A percentile compares a stretch with the other conserved stretches of the same genome.
phyloP scores from a whole-genome alignment of 176 grass and related monocot species.

The Otatea glauca region DNA sequence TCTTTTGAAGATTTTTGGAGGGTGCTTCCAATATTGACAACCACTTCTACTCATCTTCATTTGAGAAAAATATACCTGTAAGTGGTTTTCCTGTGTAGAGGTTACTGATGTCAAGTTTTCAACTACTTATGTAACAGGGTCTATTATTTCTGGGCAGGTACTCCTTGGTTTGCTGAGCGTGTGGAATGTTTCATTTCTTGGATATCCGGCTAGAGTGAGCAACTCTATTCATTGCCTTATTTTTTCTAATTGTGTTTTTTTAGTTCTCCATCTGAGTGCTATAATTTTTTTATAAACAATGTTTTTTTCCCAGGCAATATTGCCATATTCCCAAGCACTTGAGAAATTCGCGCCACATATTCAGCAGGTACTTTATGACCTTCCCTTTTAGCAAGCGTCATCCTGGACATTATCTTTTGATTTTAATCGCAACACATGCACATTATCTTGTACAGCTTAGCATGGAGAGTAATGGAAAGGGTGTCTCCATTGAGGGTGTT shows the following conservation, averaged over 20 bases:
- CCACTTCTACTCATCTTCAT: constrained; percentile 73
- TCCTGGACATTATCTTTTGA: constrained; percentile 18
- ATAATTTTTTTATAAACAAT: constrained; percentile 19
- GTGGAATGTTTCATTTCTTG: constrained; percentile 97
- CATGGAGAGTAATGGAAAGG: constrained; percentile 99
- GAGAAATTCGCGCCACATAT: constrained; percentile 99
- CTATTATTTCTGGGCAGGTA: constrained; percentile 63
- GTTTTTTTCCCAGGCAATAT: constrained; percentile 71
- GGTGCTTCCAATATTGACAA: constrained; percentile 88
- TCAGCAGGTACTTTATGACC: constrained; percentile 74
- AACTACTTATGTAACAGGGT: constrained; percentile 39
- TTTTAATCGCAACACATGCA: constrained; percentile 36
- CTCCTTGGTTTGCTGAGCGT: constrained; percentile 96
- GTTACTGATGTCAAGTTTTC: constrained; percentile 28
- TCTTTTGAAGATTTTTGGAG: constrained; percentile 87
- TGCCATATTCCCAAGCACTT: constrained; percentile 93
- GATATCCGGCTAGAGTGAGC: constrained; percentile 90
- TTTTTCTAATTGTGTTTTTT: constrained; percentile 20
- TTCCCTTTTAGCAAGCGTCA: constrained; percentile 24
- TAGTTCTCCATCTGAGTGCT: neutral
- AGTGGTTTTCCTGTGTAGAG: constrained; percentile 34
- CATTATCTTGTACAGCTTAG: constrained; percentile 73
- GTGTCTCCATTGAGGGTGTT: constrained; percentile 88
- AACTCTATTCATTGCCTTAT: neutral
- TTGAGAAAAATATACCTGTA: constrained; percentile 98